Evolutionary conservation across 2,329 filamentous ascomycete species (phyloP), one percentile per base, ranked within the genome.

Genomic region (Trichoderma gracile): DNA sequence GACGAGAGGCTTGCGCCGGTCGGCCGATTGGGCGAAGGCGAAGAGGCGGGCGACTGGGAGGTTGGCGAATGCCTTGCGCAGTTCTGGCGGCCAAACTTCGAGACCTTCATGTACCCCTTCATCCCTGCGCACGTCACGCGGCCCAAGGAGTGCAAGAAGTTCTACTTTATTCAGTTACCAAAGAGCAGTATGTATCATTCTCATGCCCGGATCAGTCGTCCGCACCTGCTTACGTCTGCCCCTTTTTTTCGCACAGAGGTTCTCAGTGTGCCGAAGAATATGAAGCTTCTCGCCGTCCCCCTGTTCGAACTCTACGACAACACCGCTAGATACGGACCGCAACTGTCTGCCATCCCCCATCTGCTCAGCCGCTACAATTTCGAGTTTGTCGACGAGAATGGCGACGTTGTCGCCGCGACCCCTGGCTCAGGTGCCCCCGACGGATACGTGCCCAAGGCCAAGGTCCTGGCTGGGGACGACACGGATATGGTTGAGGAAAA

Each of bases 51-150:
- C 19, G 92, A 97, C 74, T 99, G 95, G 95, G 86, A 96, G 76
- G 88, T 99, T 70, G 92, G 91, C 71, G 95, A 98, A 76, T 97
- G 93, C 55, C 84, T 99, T 64, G 94, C 95, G 61, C 93, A 97
- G 80, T 99, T 95, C 95, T 99, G 94, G 93, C 85, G 95, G 65
- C 95, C 95, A 61, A 99, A 98, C 81, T 97, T 98, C 76, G 95
- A 99, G 82, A 98, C 95, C 2, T 98, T 98, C 83, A 97, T 99
- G 93, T 99, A 99, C 76, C 95, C 95, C 0, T 99, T 97, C 78
- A 89, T 98, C 64, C 95, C 95, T 8, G 92, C 93, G 19, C 95
- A 99, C 79, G 92, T 97, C 67, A 97, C 94, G 19, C 84, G 95
- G 59, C 95, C 95, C 8, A 99, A 99, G 82, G 95, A 99, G 81